Evolutionary conservation across 495 filamentous ascomycete species (phyloP).

Genomic region (Hypoxylon fuscum): DNA sequence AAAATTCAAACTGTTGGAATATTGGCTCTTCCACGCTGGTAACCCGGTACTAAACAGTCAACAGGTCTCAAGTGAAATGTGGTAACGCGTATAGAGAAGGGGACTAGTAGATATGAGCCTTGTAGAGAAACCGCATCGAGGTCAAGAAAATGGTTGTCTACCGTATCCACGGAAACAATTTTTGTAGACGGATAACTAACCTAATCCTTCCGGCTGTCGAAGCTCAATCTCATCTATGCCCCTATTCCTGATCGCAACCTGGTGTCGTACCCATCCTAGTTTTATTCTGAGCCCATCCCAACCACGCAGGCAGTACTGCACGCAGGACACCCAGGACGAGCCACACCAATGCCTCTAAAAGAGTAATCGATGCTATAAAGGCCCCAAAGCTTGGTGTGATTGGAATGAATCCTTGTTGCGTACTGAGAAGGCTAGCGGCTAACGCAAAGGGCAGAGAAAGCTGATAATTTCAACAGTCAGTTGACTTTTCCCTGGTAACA

Average conservation of each 20-base stretch:
- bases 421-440: not conserved
- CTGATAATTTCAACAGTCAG: not conserved
- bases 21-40: too few relatives aligned
- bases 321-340: not conserved
- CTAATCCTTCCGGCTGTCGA: not conserved
- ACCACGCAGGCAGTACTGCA: too few relatives aligned
- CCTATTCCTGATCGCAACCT: not conserved
- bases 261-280: not conserved
- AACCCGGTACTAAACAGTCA: too few relatives aligned
- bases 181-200: slow-evolving; percentile 1
- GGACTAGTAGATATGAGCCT: too few relatives aligned
- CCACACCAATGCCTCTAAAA: not conserved
- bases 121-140: too few relatives aligned
- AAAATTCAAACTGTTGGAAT: too few relatives aligned
- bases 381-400: not conserved
- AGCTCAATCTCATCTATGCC: not conserved
- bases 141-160: too few relatives aligned
- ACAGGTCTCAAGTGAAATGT: too few relatives aligned
- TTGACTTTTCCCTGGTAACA: not conserved
- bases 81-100: too few relatives aligned
- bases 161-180: too few relatives aligned
- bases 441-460: not conserved
- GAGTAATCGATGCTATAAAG: not conserved
- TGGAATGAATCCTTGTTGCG: not conserved
- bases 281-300: not conserved